Conservation (phyloP, 106 monocot genomes). For the Dendrobium catenatum region DNA sequence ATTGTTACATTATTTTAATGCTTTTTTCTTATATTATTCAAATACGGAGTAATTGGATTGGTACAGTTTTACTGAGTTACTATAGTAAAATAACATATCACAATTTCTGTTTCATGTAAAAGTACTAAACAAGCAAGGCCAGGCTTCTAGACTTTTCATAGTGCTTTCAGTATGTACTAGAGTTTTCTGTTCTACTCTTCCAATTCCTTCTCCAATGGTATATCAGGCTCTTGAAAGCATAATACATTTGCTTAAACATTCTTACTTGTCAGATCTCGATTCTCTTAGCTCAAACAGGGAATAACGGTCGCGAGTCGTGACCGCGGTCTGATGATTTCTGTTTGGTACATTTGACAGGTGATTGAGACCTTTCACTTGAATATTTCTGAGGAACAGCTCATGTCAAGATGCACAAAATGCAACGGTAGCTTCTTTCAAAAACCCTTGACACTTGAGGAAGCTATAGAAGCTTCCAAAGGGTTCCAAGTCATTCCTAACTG, state of each 20-base stretch:
- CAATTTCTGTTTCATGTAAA: not conserved
- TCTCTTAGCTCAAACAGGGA: not conserved
- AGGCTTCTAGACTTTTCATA: not conserved
- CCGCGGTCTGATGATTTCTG: no score
- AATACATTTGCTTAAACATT: not conserved
- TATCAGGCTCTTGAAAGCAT: not conserved
- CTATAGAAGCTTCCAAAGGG: constrained; percentile 78
- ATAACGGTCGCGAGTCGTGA: not conserved
- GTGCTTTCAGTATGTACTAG: no score
- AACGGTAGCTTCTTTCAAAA: constrained; percentile 93
- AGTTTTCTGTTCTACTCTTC: not conserved
- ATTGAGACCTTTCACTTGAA: constrained; percentile 80
- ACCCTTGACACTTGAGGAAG: constrained; percentile 76
- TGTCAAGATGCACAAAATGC: constrained; percentile 99
- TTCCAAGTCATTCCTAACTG: constrained; percentile 88
- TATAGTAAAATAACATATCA: not conserved
- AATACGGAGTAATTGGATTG: no score
- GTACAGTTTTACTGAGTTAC: no score
- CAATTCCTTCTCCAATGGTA: not conserved
- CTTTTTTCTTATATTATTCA: no score
- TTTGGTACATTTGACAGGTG: constrained; percentile 34
- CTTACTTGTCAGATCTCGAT: not conserved
- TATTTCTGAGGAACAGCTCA: constrained; percentile 77
- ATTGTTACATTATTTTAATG: not conserved
- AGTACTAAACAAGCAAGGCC: not conserved